Conservation (phyloP, 257 asterid genomes). For the Przewalskia tangutica region DNA sequence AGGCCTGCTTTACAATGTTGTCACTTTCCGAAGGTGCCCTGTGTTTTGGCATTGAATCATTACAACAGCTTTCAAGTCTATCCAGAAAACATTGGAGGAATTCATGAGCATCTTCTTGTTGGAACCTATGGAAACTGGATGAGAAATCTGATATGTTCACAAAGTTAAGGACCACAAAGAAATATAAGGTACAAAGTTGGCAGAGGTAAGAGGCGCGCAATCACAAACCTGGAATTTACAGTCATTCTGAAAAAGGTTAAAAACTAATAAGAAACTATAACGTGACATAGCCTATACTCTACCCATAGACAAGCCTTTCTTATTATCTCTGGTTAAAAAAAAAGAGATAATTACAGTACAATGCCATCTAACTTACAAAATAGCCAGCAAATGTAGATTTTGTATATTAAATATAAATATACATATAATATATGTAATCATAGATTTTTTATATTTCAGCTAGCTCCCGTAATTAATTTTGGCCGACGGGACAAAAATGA, state of each 20-base stretch:
- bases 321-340: too few relatives aligned
- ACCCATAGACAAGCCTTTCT: too few relatives aligned
- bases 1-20: slow-evolving; percentile 54
- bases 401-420: too few relatives aligned
- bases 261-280: not conserved
- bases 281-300: too few relatives aligned
- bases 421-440: too few relatives aligned
- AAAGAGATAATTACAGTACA: too few relatives aligned
- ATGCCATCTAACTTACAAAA: too few relatives aligned
- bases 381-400: too few relatives aligned
- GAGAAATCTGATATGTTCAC: slow-evolving; percentile 50
- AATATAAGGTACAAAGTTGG: not conserved
- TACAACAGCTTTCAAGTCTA: slow-evolving; percentile 44
- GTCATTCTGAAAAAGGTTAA: not conserved
- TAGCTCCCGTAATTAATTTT: too few relatives aligned
- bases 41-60: slow-evolving; percentile 9
- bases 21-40: slow-evolving; percentile 15
- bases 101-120: slow-evolving; percentile 91
- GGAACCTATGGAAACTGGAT: slow-evolving; percentile 43
- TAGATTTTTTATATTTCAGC: too few relatives aligned
- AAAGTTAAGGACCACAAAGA: slow-evolving; percentile 36
- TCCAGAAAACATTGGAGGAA: slow-evolving; percentile 81
- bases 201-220: not conserved
- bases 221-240: not conserved
- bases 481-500: too few relatives aligned